Conservation (phyloP, 1,284 basidiomycete species). For the Afroboletus lepidellus region DNA sequence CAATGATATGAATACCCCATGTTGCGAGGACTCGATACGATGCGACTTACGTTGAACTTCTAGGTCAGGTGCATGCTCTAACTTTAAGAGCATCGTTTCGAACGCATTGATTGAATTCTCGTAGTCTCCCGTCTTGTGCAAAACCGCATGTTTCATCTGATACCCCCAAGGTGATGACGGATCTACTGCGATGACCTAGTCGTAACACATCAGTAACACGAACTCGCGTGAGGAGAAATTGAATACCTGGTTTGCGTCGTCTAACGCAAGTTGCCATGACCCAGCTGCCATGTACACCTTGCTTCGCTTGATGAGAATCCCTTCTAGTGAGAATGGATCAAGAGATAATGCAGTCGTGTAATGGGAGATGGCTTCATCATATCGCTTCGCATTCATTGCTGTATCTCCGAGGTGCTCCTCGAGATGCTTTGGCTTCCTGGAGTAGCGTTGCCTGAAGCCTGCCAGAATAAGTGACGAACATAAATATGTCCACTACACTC, state of each 20-base stretch:
- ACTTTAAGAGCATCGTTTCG: background rate
- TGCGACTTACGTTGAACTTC: background rate
- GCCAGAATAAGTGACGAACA: too few relatives aligned
- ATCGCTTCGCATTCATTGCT: background rate
- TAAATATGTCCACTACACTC: background rate
- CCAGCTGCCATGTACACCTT: background rate
- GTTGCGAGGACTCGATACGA: background rate
- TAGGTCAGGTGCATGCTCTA: background rate
- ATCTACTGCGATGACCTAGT: background rate
- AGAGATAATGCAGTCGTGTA: background rate
- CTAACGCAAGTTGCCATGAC: background rate
- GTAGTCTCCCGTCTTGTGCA: background rate
- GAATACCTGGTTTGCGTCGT: background rate
- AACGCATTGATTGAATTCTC: background rate
- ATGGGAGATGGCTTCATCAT: background rate
- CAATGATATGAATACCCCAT: background rate
- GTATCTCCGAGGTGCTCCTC: background rate
- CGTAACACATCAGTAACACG: background rate
- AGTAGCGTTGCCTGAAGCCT: background rate
- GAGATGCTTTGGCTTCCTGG: background rate
- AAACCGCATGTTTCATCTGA: background rate
- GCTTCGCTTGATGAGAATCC: background rate
- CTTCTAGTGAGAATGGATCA: background rate
- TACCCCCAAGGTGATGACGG: background rate
- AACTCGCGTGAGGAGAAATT: background rate